Evolutionary conservation across 106 monocot genomes (phyloP).

Genomic region (Dioscorea zingiberensis): DNA sequence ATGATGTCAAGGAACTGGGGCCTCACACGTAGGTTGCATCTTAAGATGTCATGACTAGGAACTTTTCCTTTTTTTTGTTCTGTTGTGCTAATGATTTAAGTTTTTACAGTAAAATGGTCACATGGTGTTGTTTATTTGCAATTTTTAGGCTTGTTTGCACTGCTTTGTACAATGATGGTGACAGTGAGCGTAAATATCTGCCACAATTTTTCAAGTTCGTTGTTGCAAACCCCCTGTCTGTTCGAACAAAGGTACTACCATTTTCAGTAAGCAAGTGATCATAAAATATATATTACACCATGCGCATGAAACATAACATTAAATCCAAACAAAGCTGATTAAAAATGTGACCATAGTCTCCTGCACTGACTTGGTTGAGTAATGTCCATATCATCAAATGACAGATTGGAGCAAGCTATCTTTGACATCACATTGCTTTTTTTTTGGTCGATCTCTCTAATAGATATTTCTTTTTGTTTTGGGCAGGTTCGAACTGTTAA

Average conservation of each 20-base stretch:
- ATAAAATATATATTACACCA: not conserved
- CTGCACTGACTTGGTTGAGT: no score
- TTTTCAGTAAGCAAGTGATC: not conserved
- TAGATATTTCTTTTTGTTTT: conserved; percentile 8
- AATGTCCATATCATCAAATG: no score
- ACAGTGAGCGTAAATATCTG: conserved; percentile 93
- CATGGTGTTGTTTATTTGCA: not conserved
- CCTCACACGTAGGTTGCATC: conserved; percentile 76
- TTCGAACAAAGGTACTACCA: conserved; percentile 81
- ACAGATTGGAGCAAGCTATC: not conserved
- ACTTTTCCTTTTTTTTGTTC: not conserved
- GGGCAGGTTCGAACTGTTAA: conserved; percentile 91
- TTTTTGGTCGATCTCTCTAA: not conserved
- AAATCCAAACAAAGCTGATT: not conserved
- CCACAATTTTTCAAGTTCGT: conserved; percentile 97
- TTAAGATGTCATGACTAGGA: not conserved
- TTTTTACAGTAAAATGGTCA: no score
- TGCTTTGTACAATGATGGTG: conserved; percentile 93
- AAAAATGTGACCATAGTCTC: no score
- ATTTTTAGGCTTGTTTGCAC: conserved; percentile 86
- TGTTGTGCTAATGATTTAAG: no score
- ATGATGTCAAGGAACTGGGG: conserved; percentile 97
- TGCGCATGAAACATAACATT: not conserved
- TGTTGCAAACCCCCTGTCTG: conserved; percentile 91
- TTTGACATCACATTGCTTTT: conserved; percentile 1